Conservation (phyloP, 495 filamentous ascomycete genomes). For the Copromyces sp. region DNA sequence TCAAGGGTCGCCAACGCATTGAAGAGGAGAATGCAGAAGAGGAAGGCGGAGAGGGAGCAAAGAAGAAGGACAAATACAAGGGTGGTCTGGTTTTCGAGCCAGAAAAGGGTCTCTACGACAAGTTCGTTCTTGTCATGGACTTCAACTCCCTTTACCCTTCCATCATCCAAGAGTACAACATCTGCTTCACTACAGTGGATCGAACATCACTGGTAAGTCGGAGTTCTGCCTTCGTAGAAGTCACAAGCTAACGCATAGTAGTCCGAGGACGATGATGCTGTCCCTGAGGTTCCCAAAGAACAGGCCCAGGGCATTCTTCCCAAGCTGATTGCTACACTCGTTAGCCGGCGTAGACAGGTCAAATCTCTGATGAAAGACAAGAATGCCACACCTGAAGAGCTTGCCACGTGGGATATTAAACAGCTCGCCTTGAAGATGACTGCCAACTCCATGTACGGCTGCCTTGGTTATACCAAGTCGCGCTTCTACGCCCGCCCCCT, state of each 20-base stretch:
- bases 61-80: conserved; percentile 99
- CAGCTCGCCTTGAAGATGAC: conserved; percentile 94
- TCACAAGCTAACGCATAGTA: conserved; percentile 25
- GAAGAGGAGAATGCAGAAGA: conserved; percentile 55
- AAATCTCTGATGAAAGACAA: conserved; percentile 96
- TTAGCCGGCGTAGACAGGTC: conserved; percentile 77
- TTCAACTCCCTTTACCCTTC: conserved; percentile 98
- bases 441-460: conserved; percentile 99
- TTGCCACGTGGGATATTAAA: conserved; percentile 96
- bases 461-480: conserved; percentile 89
- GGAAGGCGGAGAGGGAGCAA: conserved; percentile 51
- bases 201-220: conserved; percentile 47
- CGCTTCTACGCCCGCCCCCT: conserved; percentile 93
- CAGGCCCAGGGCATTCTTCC: conserved; percentile 76
- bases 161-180: conserved; percentile 98
- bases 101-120: conserved; percentile 94
- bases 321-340: conserved; percentile 79
- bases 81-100: conserved; percentile 97
- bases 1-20: conserved; percentile 56
- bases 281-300: conserved; percentile 56
- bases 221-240: not conserved
- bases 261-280: conserved; percentile 71
- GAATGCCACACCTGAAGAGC: conserved; percentile 70
- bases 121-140: conserved; percentile 96
- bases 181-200: conserved; percentile 97